Evolutionary conservation across 225 moss, liverwort and hornwort genomes (phyloP), one percentile per base, ranked within the genome.

Genomic region (Pseudisothecium myosuroides): DNA sequence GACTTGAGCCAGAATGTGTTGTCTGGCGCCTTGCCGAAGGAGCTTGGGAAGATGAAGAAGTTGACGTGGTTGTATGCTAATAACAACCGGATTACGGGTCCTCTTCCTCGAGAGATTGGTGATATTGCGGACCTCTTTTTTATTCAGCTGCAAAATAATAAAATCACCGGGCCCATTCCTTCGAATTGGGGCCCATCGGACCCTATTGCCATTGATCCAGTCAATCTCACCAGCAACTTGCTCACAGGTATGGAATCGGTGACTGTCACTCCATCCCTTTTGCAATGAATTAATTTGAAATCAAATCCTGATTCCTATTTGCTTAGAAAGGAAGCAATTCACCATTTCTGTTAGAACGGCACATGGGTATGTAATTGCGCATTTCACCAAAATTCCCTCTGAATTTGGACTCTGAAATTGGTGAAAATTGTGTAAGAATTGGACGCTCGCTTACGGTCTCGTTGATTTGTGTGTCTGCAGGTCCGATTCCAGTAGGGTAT

Each of bases 221-320:
- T 90, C 81, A 69, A 85, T 78, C 63, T 91, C 78, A 87, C 83
- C 77, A 91, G 91, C 85, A 93, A 93, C 78, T 77, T 81, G 78
- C 91, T 91, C 59, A 63, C 89, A 79, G 78, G 87, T 91, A 66
- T 19, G 88, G n/a, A 64, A n/a, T 36, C 47, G 8, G 61, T 61
- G 45, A 11, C 14, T 20, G 14, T 47, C 61, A 61, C 12, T 34
- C 28, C n/a, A 62, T 8, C 27, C 15, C 7, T 76, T 86, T 21
- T 29, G 63, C 63, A 28, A 32, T 43, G 16, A 82, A 63, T 16
- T 23, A 10, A 21, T 32, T 39, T 62, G 5, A 34, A 43, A 45
- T 18, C 2, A 11, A 14, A 50, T 11, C 29, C 14, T 62, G 28
- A 50, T 50, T 45, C n/a, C 26, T 50, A 3, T 50, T 27, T 76